Base-by-base conservation (phyloP, 768 basidiomycete species). In the Leccinum sublutescens region DNA sequence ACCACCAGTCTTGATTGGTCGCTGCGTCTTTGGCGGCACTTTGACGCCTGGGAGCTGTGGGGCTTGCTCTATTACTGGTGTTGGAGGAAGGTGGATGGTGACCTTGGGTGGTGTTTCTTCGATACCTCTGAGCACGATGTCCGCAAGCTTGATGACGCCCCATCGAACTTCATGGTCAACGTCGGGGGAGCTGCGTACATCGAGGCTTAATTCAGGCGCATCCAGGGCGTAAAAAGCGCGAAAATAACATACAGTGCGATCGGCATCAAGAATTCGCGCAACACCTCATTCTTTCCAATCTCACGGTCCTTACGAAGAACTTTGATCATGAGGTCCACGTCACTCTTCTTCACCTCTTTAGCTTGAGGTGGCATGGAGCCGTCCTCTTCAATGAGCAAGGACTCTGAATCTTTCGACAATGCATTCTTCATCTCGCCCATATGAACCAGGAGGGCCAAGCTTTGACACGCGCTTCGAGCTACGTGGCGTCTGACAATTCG, bases 121-220 rank as follows among this genome's bases (percentile, higher is more conserved):
- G 3, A 86, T 78, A 23, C 92, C 89, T 54, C 88, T 85, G 64
- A 95, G 87, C 45, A 95, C 82, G 19, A 96, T 80, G 66, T 98
- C 96, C 5, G 92, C 93, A 23, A 97, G 78, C 74, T 98, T 98
- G 66, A 98, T 79, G 52, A 96, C 76, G 63, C 89, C 92, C 85
- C 93, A 92, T 50, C 95, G 88, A 43, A 95, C 89, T 76, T 96
- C 91, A 66, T 91, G 82, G 71, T 97, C 94, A 56, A 86, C 80
- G 59, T 88, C 85, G 0, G 88, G 80, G 31, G 86, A 83, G 34
- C 93, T 95, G 47, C 17, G 17, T 31, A 31, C 27, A 23, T 57
- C 11, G 33, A 38, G 14, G 23, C 21, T 56, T 48, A 52, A 36
- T 45, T 55, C 34, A 59, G 52, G 25, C n/a, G 11, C 12, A 47